Conservation (phyloP, 2,329 filamentous ascomycete genomes). For the Paracorniculantispora psalliotae region DNA sequence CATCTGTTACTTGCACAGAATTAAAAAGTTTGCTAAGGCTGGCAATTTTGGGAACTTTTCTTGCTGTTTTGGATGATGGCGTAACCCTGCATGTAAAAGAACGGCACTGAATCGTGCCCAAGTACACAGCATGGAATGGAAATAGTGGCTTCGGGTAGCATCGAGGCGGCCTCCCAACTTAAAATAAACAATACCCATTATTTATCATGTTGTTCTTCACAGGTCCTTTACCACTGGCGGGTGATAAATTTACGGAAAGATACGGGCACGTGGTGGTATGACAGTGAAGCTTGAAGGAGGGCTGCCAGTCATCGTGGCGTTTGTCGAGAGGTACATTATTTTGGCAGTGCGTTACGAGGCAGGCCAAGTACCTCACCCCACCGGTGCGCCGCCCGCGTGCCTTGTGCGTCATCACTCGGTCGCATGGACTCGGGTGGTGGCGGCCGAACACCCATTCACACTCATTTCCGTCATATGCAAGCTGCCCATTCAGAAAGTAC, state of each 20-base stretch:
- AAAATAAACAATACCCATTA: neutral
- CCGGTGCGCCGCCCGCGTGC: conserved; percentile 3
- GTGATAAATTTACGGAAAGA: neutral
- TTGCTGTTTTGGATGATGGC: neutral
- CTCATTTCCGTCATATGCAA: conserved; percentile 8
- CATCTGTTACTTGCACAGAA: neutral
- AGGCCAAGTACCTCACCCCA: neutral
- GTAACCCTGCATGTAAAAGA: too few relatives aligned
- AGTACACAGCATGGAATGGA: neutral
- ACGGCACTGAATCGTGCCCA: neutral
- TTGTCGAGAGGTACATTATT: neutral
- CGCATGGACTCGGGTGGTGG: neutral
- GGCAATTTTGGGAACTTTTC: too few relatives aligned
- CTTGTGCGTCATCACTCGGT: conserved; percentile 12
- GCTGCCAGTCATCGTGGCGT: neutral
- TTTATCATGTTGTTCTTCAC: neutral
- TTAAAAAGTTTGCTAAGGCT: too few relatives aligned
- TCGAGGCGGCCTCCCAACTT: neutral
- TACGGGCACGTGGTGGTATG: conserved; percentile 10
- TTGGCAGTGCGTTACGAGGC: neutral
- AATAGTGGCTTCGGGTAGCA: neutral
- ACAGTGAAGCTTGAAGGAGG: neutral
- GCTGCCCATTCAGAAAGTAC: neutral
- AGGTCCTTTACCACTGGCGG: neutral
- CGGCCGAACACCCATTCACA: neutral